Conservation (phyloP, 192 early-diverging fungal species). For the Backusella luteola region DNA sequence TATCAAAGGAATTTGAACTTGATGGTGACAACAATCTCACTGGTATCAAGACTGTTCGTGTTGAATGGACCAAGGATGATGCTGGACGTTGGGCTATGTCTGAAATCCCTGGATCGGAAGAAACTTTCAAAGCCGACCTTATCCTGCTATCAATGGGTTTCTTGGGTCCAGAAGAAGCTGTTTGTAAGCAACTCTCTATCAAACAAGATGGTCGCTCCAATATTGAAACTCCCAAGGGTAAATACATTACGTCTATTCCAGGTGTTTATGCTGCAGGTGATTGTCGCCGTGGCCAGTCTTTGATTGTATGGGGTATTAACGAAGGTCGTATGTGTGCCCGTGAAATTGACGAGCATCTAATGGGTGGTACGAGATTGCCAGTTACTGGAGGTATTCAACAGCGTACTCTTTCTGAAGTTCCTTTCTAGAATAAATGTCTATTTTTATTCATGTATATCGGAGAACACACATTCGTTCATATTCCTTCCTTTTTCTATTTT, state of each 20-base stretch:
- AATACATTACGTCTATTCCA: constrained; percentile 56
- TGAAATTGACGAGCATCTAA: constrained; percentile 84
- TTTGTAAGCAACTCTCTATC: constrained; percentile 79
- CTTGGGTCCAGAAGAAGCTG: constrained; percentile 86
- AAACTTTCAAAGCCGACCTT: constrained; percentile 86
- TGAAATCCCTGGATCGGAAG: constrained; percentile 82
- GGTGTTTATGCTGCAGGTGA: constrained; percentile 97
- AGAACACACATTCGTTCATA: not conserved
- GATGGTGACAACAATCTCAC: constrained; percentile 77
- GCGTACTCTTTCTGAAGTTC: constrained; percentile 34
- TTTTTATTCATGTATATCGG: not conserved
- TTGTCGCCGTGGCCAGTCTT: constrained; percentile 91
- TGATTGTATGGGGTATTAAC: constrained; percentile 99
- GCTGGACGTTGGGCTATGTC: constrained; percentile 84
- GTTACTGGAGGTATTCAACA: constrained; percentile 86
- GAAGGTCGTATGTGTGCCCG: constrained; percentile 95
- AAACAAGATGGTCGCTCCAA: constrained; percentile 77
- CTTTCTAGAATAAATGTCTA: not conserved
- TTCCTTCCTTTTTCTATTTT: too few species aligned
- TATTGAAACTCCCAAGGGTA: constrained; percentile 76
- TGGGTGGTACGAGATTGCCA: constrained; percentile 80
- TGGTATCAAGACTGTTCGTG: constrained; percentile 93
- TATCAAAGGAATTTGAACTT: constrained; percentile 94
- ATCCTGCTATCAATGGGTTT: constrained; percentile 92
- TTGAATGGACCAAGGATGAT: constrained; percentile 91